Conservation (phyloP, 1,139 yeast species). For the Protomyces macrosporus region DNA sequence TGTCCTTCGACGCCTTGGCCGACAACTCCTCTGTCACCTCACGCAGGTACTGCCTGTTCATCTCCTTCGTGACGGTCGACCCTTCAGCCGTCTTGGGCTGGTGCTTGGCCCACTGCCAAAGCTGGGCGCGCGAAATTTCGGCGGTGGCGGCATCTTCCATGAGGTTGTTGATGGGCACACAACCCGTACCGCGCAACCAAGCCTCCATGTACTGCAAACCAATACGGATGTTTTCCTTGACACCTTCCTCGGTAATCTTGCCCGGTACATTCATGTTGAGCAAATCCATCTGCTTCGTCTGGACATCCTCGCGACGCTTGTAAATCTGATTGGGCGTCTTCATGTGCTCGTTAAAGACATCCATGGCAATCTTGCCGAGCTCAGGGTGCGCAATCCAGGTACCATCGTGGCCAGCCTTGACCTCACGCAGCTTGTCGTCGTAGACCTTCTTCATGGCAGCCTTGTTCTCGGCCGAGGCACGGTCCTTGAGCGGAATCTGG, state of each 20-base stretch:
- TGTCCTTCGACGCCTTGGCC: constrained; percentile 50
- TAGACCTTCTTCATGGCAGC: constrained; percentile 67
- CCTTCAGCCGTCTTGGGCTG: constrained; percentile 57
- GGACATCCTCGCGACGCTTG: constrained; percentile 47
- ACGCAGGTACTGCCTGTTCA: constrained; percentile 51
- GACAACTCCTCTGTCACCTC: constrained; percentile 61
- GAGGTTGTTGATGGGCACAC: constrained; percentile 75
- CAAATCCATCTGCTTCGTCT: constrained; percentile 60
- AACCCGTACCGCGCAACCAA: constrained; percentile 73
- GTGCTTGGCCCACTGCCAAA: constrained; percentile 81
- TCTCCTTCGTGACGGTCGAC: constrained; percentile 56
- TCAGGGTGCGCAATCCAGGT: constrained; percentile 84
- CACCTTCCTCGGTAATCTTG: constrained; percentile 64
- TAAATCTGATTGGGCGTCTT: constrained; percentile 78
- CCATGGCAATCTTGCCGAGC: constrained; percentile 66
- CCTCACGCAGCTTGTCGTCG: constrained; percentile 70
- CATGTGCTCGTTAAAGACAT: constrained; percentile 75
- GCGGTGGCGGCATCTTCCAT: constrained; percentile 91
- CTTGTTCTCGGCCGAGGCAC: constrained; percentile 44
- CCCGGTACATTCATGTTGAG: constrained; percentile 68
- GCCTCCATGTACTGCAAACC: constrained; percentile 78
- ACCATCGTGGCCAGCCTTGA: constrained; percentile 69
- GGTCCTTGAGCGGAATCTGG: constrained; percentile 70
- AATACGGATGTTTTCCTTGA: constrained; percentile 63
- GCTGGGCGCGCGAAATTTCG: constrained; percentile 74